Base-by-base conservation (phyloP, 2,329 filamentous ascomycete species). In the Stachybotrys chlorohalonatus region DNA sequence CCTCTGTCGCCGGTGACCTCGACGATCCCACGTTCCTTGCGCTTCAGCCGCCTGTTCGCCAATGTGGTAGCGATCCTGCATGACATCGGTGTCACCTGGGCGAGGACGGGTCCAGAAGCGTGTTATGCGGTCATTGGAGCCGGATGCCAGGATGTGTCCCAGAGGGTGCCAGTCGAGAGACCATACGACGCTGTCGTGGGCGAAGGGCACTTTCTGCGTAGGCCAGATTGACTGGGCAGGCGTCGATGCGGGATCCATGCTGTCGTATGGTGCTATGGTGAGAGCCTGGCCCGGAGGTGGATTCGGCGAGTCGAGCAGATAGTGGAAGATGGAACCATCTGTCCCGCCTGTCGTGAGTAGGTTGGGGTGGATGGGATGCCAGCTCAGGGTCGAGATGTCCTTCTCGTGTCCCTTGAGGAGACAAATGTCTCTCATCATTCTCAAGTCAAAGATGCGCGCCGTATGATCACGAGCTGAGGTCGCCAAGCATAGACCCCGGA, bases 371-470 rank as follows among this genome's bases (percentile, higher is more conserved):
- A 96, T 83, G 1, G 94, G 94, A 70, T 99, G 94, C 90, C 93
- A 99, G 4, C 89, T 80, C 52, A 99, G 74, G 1, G 91, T 95
- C 11, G 90, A 93, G 57, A 99, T 90, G 61, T 96, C 94, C 72
- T 96, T 97, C 62, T 97, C 92, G 67, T 97, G 92, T 7, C 94
- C 94, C 62, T 93, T 89, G 24, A 99, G 81, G 50, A 97, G 82
- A 62, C 91, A 90, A 54, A 97, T 92, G 69, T 99, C 94, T 59
- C 94, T 88, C 94, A 99, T 97, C 88, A 96, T 96, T 51, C 94
- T 85, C 54, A 99, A 79, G 68, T 99, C 94, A 65, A 97, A 97
- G 49, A 99, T 84, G 57, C 94, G 85, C 8, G 92, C 91, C 1
- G 90, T 95, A 68, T 95, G 90, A 65, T 99, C 94, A 67, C 94